Percentiles rank a stretch among this genome's conserved stretches.
phyloP scores from a whole-genome alignment of 2,329 filamentous ascomycete species.

The Knufia petricola region DNA sequence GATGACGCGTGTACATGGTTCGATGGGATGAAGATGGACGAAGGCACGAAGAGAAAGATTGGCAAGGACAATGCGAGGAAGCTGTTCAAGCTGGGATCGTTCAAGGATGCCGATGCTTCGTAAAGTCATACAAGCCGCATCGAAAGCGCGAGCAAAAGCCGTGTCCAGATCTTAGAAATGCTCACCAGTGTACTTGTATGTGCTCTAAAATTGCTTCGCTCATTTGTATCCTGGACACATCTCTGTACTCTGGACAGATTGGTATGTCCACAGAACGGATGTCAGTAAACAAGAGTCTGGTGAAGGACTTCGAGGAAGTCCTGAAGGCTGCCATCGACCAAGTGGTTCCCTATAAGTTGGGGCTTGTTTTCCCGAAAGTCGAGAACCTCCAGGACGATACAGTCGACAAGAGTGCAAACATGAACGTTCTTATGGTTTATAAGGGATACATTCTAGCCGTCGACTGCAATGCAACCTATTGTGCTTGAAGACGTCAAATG shows the following conservation, averaged over 20 bases:
- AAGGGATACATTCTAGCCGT: conserved; percentile 23
- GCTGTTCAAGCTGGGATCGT: conserved; percentile 29
- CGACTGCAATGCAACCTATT: conserved; percentile 34
- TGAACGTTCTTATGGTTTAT: conserved; percentile 46
- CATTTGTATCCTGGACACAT: conserved; percentile 12
- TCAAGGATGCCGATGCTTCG: conserved; percentile 13
- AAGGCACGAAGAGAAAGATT: conserved; percentile 41
- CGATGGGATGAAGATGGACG: conserved; percentile 29
- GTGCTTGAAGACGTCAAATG: conserved; percentile 25
- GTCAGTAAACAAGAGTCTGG: conserved; percentile 49
- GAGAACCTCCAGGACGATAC: conserved; percentile 46
- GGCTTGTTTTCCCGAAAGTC: conserved; percentile 41
- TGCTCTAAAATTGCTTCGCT: conserved; percentile 56
- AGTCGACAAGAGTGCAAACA: conserved; percentile 46
- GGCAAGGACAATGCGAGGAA: conserved; percentile 43
- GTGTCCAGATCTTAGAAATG: too few species aligned
- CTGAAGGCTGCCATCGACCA: conserved; percentile 10
- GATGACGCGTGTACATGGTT: conserved; percentile 24
- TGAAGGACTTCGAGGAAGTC: conserved; percentile 37
- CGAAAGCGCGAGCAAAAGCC: too few species aligned
- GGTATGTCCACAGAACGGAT: conserved; percentile 80
- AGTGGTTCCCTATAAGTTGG: conserved; percentile 6
- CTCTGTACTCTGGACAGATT: conserved; percentile 54
- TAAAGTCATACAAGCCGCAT: too few species aligned
- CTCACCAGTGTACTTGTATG: too few species aligned